Evolutionary conservation across 2,329 filamentous ascomycete species (phyloP).

Genomic region (Sarocladium brachiariae): DNA sequence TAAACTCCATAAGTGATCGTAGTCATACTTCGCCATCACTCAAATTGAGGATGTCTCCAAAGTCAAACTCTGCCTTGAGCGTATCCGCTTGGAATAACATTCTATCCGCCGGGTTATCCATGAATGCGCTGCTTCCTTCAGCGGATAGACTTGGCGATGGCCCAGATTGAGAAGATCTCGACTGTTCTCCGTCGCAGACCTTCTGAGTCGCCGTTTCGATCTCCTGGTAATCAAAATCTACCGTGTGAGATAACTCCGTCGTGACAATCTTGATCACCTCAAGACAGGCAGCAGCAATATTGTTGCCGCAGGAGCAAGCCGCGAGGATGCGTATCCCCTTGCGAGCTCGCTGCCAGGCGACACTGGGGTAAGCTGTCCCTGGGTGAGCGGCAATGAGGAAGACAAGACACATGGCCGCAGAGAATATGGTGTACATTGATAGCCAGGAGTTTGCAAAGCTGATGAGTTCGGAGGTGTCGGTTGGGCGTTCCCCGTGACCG

Average conservation of each 20-base stretch:
- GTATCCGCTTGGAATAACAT: conserved; percentile 11
- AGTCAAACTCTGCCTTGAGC: conserved; percentile 5
- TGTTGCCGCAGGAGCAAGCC: conserved; percentile 4
- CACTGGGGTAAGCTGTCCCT: conserved; percentile 7
- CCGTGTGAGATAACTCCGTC: conserved; percentile 4
- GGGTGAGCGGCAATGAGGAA: conserved; percentile 12
- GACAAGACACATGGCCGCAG: conserved; percentile 8
- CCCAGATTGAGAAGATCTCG: background rate
- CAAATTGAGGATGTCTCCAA: conserved; percentile 7
- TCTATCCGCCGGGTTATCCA: conserved; percentile 9
- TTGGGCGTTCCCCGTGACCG: background rate
- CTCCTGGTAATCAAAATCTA: conserved; percentile 4
- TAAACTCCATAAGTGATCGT: too few species aligned
- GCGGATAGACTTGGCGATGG: conserved; percentile 1
- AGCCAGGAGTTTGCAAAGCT: conserved; percentile 8
- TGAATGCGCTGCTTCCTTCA: background rate
- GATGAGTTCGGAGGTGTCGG: background rate
- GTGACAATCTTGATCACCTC: conserved; percentile 3
- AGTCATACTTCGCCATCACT: conserved; percentile 2
- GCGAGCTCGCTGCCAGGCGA: conserved; percentile 11
- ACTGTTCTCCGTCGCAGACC: background rate
- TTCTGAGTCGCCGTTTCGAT: background rate
- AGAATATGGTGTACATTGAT: conserved; percentile 7
- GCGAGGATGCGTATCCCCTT: conserved; percentile 9
- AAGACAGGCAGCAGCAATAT: conserved; percentile 7